Evolutionary conservation across 768 basidiomycete species (phyloP).

Genomic region (Termitomyces sp.): DNA sequence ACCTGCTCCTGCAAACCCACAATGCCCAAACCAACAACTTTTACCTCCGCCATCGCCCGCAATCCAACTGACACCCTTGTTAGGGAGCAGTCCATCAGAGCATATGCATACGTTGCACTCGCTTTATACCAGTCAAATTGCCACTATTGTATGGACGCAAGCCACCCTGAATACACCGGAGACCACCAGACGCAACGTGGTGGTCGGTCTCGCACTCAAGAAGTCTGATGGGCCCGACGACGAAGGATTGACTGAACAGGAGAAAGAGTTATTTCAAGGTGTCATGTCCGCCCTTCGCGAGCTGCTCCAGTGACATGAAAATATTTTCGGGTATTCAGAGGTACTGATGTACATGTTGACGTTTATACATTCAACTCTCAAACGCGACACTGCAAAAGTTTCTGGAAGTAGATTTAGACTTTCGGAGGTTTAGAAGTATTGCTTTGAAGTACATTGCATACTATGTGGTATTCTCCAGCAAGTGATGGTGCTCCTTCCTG

Average conservation of each 20-base stretch:
- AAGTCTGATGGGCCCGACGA: slow-evolving; percentile 24
- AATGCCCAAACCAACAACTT: slow-evolving; percentile 25
- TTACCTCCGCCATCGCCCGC: slow-evolving; percentile 66
- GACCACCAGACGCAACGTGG: slow-evolving; percentile 48
- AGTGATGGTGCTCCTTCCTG: slow-evolving; percentile 30
- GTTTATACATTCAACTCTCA: background rate
- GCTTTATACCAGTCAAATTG: slow-evolving; percentile 82
- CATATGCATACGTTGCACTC: slow-evolving; percentile 69
- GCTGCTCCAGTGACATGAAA: slow-evolving; percentile 22
- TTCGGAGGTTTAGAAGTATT: background rate
- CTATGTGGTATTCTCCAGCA: slow-evolving; percentile 30
- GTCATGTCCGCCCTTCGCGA: slow-evolving; percentile 46
- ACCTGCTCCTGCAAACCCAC: slow-evolving; percentile 30
- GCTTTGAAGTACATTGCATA: background rate
- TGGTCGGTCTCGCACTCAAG: slow-evolving; percentile 71
- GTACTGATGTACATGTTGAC: background rate
- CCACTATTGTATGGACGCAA: slow-evolving; percentile 74
- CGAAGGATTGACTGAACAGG: slow-evolving; percentile 27
- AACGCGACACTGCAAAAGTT: background rate
- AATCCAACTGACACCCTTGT: slow-evolving; percentile 69
- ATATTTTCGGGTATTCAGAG: background rate
- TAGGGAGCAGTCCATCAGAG: slow-evolving; percentile 70
- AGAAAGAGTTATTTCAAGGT: slow-evolving; percentile 40
- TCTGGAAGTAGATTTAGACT: background rate
- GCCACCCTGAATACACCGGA: slow-evolving; percentile 36